Conservation (phyloP, 2,329 filamentous ascomycete species). For the Paraphaeosphaeria sporulosa region DNA sequence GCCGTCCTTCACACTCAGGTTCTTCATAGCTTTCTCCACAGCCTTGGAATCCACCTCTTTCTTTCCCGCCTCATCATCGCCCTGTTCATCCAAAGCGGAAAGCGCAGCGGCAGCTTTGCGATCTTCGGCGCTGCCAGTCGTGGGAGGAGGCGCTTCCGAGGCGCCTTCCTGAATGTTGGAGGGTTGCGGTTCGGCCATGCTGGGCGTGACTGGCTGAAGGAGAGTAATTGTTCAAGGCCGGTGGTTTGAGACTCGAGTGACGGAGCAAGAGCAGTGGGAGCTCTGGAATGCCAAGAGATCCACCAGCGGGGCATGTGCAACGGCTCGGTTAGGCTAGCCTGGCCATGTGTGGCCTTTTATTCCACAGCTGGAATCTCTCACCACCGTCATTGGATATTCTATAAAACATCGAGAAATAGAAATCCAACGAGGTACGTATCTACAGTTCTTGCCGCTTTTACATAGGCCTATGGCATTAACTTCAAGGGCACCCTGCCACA, state of each 20-base stretch:
- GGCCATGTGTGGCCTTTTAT: slow-evolving; percentile 2
- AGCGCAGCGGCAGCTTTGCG: slow-evolving; percentile 79
- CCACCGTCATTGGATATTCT: neutral
- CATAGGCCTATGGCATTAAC: no score
- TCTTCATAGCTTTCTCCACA: slow-evolving; percentile 75
- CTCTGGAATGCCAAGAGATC: slow-evolving; percentile 5
- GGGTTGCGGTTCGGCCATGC: slow-evolving; percentile 70
- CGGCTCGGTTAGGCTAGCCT: neutral
- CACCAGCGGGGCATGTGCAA: neutral
- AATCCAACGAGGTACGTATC: neutral
- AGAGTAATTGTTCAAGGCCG: neutral
- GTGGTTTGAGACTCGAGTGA: neutral
- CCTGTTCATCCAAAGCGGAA: slow-evolving; percentile 69
- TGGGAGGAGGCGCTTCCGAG: slow-evolving; percentile 53
- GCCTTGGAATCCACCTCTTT: slow-evolving; percentile 74
- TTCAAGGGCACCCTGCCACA: neutral
- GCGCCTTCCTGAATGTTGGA: slow-evolving; percentile 66
- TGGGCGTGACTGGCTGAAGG: slow-evolving; percentile 8
- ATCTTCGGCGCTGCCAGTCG: slow-evolving; percentile 71
- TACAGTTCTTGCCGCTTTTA: neutral
- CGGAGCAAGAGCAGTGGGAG: slow-evolving; percentile 2
- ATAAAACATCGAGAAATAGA: neutral
- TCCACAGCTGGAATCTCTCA: slow-evolving; percentile 2
- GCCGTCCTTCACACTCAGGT: slow-evolving; percentile 56
- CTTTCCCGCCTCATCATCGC: slow-evolving; percentile 58